Conservation (phyloP, 208 protist genomes). For the Phytomonas serpens region DNA sequence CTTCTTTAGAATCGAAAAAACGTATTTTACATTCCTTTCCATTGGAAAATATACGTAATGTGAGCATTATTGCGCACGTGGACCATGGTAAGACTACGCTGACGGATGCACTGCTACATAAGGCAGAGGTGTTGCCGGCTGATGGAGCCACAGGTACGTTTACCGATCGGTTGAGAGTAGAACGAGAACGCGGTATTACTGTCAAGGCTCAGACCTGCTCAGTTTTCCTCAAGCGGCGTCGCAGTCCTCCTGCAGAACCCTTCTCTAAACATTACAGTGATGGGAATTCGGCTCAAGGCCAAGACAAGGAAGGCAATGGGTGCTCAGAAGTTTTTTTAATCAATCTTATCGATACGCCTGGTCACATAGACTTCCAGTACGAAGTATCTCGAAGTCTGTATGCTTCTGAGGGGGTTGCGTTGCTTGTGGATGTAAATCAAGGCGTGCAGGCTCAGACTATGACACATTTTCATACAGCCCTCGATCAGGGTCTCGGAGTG, state of each 20-base stretch:
- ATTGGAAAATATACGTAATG: slow-evolving; percentile 72
- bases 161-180: slow-evolving; percentile 92
- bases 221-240: slow-evolving; percentile 49
- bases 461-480: slow-evolving; percentile 93
- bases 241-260: not conserved
- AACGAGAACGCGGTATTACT: slow-evolving; percentile 95
- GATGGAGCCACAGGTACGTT: slow-evolving; percentile 70
- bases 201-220: slow-evolving; percentile 94
- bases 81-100: slow-evolving; percentile 93
- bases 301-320: slow-evolving; percentile 1
- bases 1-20: not conserved
- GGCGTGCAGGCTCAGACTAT: slow-evolving; percentile 95
- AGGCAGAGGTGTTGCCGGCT: slow-evolving; percentile 57
- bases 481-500: slow-evolving; percentile 83
- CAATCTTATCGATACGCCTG: slow-evolving; percentile 97
- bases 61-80: slow-evolving; percentile 88
- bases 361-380: slow-evolving; percentile 98
- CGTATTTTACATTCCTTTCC: slow-evolving; percentile 41
- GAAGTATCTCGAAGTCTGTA: slow-evolving; percentile 93
- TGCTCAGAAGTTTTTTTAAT: slow-evolving; percentile 75
- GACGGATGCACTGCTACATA: slow-evolving; percentile 80
- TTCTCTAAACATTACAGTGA: slow-evolving; percentile 12
- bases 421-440: slow-evolving; percentile 91
- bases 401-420: slow-evolving; percentile 84
- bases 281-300: slow-evolving; percentile 6